Evolutionary conservation across 441 rosid species (phyloP).

Genomic region (Flueggea neowawraea): DNA sequence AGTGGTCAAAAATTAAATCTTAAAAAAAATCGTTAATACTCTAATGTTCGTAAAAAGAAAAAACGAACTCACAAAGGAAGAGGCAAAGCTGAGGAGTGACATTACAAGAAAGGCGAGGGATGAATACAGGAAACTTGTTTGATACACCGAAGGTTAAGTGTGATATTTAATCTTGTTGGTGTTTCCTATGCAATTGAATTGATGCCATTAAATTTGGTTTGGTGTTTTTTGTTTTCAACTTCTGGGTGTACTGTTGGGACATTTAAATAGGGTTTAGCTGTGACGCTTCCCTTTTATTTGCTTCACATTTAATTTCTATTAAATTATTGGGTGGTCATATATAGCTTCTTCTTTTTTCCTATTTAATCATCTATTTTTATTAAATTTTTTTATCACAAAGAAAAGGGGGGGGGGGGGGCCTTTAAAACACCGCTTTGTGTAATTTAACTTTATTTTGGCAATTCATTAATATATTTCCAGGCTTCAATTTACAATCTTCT

Average conservation of each 20-base stretch:
- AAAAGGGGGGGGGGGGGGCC: constrained; percentile 14
- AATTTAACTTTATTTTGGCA: constrained; percentile 8
- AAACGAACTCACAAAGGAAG: too few relatives aligned
- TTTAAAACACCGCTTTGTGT: constrained; percentile 21
- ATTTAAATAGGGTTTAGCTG: constrained; percentile 25
- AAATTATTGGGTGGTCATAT: constrained; percentile 54
- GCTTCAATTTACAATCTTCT: constrained; percentile 62
- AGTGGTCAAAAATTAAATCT: too few relatives aligned
- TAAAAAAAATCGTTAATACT: too few relatives aligned
- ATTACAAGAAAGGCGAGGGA: too few relatives aligned
- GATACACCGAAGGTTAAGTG: too few relatives aligned
- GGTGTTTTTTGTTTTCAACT: constrained; percentile 24
- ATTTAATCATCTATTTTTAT: too few relatives aligned
- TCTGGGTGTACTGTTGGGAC: constrained; percentile 15
- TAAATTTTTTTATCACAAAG: neutral
- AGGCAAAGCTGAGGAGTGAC: too few relatives aligned
- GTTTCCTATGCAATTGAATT: constrained; percentile 26
- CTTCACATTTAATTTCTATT: constrained; percentile 74
- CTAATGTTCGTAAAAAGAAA: too few relatives aligned
- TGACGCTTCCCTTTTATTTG: constrained; percentile 35
- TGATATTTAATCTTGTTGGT: constrained; percentile 5
- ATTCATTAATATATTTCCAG: constrained; percentile 54
- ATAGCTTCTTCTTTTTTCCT: constrained; percentile 5
- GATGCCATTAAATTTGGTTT: constrained; percentile 26
- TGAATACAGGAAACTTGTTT: too few relatives aligned